phyloP scores from a whole-genome alignment of 208 protist genomes.

The Wallacemonas sp. region DNA sequence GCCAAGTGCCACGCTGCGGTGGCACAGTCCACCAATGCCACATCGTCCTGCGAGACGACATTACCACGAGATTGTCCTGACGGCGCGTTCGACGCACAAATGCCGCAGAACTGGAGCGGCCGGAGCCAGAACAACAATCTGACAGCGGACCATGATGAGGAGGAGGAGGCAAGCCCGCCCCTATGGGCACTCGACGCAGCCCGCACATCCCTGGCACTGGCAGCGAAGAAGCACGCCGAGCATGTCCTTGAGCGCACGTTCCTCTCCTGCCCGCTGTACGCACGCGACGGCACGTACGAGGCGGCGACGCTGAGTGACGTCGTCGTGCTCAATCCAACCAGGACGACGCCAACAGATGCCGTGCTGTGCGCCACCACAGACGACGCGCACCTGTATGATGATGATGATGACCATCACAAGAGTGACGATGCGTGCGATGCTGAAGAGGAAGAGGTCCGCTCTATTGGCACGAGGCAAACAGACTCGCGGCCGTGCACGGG shows the following conservation, averaged over 20 bases:
- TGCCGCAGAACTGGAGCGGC: too few species aligned
- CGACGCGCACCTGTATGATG: too few species aligned
- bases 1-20: not conserved
- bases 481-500: too few species aligned
- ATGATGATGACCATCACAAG: too few species aligned
- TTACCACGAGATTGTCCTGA: too few species aligned
- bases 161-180: not conserved
- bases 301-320: not conserved
- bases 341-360: not conserved
- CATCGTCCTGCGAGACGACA: too few species aligned
- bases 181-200: slow-evolving; percentile 2
- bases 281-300: not conserved
- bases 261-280: not conserved
- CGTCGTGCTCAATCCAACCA: not conserved
- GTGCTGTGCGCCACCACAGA: not conserved
- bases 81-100: too few species aligned
- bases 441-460: too few species aligned
- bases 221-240: not conserved
- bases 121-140: not conserved
- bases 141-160: not conserved
- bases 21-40: not conserved
- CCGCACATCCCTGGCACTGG: not conserved
- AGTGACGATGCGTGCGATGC: too few species aligned
- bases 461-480: too few species aligned
- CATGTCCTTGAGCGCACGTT: slow-evolving; percentile 9